Evolutionary conservation across 371 early-diverging fungal genomes (phyloP).

Genomic region (Mucor mucedo): DNA sequence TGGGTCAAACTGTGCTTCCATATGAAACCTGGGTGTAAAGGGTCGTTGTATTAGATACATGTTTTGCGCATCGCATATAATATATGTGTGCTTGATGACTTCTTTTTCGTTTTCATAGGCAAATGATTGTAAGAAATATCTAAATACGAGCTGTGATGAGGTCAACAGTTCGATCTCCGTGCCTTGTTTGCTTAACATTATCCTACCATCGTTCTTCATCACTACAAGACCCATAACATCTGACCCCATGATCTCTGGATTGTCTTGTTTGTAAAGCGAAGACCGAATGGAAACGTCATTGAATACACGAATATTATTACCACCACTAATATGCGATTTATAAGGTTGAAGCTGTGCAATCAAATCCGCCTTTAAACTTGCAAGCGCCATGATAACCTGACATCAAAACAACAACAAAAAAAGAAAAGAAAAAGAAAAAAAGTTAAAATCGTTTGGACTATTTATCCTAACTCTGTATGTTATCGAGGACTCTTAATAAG

Average conservation of each 20-base stretch:
- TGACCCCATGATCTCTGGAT: too few relatives aligned
- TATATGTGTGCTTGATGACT: background rate
- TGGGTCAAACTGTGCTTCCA: background rate
- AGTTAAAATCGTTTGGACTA: too few relatives aligned
- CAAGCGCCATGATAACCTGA: background rate
- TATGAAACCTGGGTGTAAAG: background rate
- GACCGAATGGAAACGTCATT: background rate
- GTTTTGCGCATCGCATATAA: background rate
- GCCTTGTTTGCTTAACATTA: background rate
- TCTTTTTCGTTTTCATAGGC: background rate
- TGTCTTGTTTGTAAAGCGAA: background rate
- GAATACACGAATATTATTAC: background rate
- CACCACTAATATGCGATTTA: background rate
- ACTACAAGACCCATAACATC: slow-evolving; percentile 8
- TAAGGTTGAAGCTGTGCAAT: background rate
- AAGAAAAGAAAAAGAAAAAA: too few relatives aligned
- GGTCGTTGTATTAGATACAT: background rate
- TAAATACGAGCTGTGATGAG: background rate
- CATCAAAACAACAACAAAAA: too few relatives aligned
- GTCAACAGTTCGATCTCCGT: background rate
- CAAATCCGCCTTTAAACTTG: background rate
- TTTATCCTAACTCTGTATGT: too few relatives aligned
- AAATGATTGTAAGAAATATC: background rate
- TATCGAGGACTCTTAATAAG: too few relatives aligned
- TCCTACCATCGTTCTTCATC: background rate